These are phyloP conservation scores for Anacardium occidentale DNA, from an alignment of 345 rosid genomes.

Conservation along the genomic window DNA sequence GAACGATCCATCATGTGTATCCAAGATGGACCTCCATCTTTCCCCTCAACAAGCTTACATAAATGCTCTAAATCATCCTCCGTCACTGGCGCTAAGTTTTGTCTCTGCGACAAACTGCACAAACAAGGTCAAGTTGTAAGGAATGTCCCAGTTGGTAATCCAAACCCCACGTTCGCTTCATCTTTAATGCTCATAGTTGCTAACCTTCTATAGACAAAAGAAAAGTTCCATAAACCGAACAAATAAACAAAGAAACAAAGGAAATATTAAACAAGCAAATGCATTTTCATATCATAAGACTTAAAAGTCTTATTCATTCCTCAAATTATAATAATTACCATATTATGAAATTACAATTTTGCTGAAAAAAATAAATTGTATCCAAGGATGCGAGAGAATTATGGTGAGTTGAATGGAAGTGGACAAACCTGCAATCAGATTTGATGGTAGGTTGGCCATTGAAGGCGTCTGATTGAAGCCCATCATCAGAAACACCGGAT, in stretches of 20 bases:
- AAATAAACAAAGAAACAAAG: not conserved
- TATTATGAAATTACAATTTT: no score
- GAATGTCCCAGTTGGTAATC: constrained; percentile 1
- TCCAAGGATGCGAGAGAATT: not conserved
- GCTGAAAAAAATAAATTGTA: no score
- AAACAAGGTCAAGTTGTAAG: constrained; percentile 10
- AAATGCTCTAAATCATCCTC: constrained; percentile 69
- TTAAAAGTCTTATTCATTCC: not conserved
- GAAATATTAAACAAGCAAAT: not conserved
- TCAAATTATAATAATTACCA: no score
- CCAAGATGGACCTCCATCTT: constrained; percentile 95
- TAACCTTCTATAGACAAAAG: not conserved
- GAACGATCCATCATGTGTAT: constrained; percentile 95
- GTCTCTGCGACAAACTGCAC: constrained; percentile 45
- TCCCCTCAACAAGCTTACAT: constrained; percentile 70
- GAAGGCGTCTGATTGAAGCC: constrained; percentile 22
- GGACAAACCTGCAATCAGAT: constrained; percentile 55
- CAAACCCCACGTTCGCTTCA: constrained; percentile 7
- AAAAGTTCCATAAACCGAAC: not conserved
- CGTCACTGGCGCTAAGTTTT: constrained; percentile 41
- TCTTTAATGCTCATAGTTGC: not conserved
- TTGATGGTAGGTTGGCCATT: constrained; percentile 24
- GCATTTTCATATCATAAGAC: not conserved
- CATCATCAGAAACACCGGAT: constrained; percentile 42
- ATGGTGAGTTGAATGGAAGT: not conserved